phyloP scores from a whole-genome alignment of 1,284 basidiomycete genomes.

The Heterobasidion irregulare region DNA sequence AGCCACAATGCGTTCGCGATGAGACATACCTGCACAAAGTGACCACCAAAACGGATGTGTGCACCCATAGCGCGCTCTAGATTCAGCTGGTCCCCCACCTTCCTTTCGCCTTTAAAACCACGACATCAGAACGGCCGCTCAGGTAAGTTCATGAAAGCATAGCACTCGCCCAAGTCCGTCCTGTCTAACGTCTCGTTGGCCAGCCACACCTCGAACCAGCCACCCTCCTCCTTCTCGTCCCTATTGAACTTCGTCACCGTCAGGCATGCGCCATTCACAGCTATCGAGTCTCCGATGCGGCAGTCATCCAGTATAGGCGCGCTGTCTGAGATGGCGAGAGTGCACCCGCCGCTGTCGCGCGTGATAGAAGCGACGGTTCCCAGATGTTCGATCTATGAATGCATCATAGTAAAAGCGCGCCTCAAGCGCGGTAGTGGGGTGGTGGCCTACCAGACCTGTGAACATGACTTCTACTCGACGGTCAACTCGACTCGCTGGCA shows the following conservation, averaged over 20 bases:
- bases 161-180: constrained; percentile 77
- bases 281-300: constrained; percentile 91
- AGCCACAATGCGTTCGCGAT: no score
- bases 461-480: constrained; percentile 35
- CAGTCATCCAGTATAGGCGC: constrained; percentile 84
- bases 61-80: constrained; percentile 93
- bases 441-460: constrained; percentile 55
- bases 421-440: not conserved
- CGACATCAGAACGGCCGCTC: not conserved
- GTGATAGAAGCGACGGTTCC: constrained; percentile 63
- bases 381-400: constrained; percentile 67
- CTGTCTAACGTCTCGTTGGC: constrained; percentile 91
- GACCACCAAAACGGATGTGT: constrained; percentile 90
- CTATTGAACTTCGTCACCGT: constrained; percentile 84
- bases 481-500: not conserved
- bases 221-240: constrained; percentile 35
- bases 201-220: constrained; percentile 90
- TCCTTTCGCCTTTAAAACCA: constrained; percentile 55
- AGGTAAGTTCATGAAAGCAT: not conserved
- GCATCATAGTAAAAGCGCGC: not conserved
- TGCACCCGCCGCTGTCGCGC: constrained; percentile 69
- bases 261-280: constrained; percentile 75
- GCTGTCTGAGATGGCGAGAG: constrained; percentile 72
- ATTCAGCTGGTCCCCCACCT: constrained; percentile 81
- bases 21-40: constrained; percentile 84